Evolutionary conservation across 495 filamentous ascomycete species (phyloP).

Genomic region (Trypethelium eluteriae): DNA sequence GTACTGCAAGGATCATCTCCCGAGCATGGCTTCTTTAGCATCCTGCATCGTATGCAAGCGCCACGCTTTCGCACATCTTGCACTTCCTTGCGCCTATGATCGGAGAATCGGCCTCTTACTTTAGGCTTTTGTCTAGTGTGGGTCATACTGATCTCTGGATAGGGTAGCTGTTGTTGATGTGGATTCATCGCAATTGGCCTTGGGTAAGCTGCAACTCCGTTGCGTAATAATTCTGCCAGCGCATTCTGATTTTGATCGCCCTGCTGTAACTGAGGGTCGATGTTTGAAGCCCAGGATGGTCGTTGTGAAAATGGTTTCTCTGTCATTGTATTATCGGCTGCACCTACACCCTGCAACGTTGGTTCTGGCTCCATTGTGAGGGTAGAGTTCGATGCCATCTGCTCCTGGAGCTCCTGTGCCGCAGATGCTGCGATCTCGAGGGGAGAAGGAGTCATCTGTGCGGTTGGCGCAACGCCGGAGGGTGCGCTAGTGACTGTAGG

Average conservation of each 20-base stretch:
- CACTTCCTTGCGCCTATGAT: slow-evolving; percentile 64
- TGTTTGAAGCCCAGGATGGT: slow-evolving; percentile 17
- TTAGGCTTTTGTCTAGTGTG: slow-evolving; percentile 43
- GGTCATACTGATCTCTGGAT: slow-evolving; percentile 47
- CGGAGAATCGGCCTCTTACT: slow-evolving; percentile 60
- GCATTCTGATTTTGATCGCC: slow-evolving; percentile 14
- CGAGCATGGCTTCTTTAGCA: slow-evolving; percentile 82
- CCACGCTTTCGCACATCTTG: slow-evolving; percentile 72
- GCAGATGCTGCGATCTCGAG: slow-evolving; percentile 37
- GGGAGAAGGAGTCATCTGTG: slow-evolving; percentile 23
- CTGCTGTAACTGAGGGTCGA: slow-evolving; percentile 35
- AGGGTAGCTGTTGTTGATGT: slow-evolving; percentile 47
- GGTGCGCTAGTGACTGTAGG: slow-evolving; percentile 12
- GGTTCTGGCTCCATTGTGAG: slow-evolving; percentile 32
- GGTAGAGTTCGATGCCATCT: slow-evolving; percentile 37
- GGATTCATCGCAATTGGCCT: slow-evolving; percentile 52
- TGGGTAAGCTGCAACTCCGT: slow-evolving; percentile 35
- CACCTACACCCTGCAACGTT: slow-evolving; percentile 17
- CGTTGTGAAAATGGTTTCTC: slow-evolving; percentile 29
- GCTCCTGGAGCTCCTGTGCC: slow-evolving; percentile 41
- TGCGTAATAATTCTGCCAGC: neutral
- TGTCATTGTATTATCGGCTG: slow-evolving; percentile 16
- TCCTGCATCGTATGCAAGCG: slow-evolving; percentile 78
- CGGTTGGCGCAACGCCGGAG: slow-evolving; percentile 17
- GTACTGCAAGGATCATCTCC: slow-evolving; percentile 71